A percentile compares a stretch with the other conserved stretches of the same genome.
These are phyloP conservation scores for Endotrypanum monterogeii DNA, from an alignment of 208 protist species.

Conservation along the genomic window DNA sequence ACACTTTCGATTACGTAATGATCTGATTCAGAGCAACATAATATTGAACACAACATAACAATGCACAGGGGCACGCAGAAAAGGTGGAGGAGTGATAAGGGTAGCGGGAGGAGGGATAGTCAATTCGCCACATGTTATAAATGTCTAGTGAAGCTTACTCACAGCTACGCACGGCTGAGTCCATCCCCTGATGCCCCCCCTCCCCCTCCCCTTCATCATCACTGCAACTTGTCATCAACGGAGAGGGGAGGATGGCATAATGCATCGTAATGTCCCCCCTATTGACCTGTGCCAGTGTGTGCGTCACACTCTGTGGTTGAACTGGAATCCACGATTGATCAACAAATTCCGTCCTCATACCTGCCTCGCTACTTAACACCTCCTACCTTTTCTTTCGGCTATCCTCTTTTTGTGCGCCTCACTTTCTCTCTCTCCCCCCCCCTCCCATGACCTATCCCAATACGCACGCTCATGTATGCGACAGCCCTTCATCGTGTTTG, in stretches of 20 bases:
- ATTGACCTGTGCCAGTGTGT: neutral
- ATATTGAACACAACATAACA: neutral
- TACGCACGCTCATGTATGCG: neutral
- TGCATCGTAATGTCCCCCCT: neutral
- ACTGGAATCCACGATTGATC: neutral
- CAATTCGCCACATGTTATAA: neutral
- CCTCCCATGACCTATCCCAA: neutral
- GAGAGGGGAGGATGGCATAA: no score
- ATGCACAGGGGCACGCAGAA: neutral
- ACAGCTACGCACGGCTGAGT: neutral
- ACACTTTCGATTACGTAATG: no score
- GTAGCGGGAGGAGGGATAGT: neutral
- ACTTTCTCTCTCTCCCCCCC: neutral
- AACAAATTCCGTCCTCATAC: neutral
- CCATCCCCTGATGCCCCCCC: neutral
- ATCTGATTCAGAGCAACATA: neutral
- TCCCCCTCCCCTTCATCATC: neutral
- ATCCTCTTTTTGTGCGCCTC: neutral
- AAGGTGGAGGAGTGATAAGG: neutral
- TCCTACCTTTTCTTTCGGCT: no score
- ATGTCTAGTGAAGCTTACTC: neutral
- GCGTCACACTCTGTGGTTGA: neutral
- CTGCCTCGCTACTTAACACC: neutral
- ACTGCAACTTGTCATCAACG: no score
- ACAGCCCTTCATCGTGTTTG: neutral